Conservation (phyloP, 345 rosid genomes). For the Toxicodendron radicans region DNA sequence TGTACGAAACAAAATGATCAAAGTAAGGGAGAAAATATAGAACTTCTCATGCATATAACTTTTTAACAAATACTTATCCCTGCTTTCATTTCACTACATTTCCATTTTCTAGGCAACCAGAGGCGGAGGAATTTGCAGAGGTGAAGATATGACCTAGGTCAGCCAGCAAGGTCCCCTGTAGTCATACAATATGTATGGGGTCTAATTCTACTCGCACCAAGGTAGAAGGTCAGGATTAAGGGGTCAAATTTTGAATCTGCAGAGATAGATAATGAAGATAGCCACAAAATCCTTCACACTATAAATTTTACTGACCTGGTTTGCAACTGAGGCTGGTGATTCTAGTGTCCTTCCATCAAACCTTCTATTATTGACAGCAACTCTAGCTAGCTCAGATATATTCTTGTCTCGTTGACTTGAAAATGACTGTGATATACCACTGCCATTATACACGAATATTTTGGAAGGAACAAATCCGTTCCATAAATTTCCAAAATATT, state of each 20-base stretch:
- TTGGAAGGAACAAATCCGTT: constrained; percentile 15
- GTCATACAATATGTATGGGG: too few relatives aligned
- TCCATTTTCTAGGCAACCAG: background rate
- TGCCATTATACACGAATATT: constrained; percentile 28
- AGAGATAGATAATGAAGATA: background rate
- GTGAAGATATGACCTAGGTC: too few relatives aligned
- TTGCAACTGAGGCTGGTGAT: constrained; percentile 61
- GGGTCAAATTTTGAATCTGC: background rate
- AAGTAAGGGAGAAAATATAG: background rate
- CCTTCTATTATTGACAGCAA: constrained; percentile 71
- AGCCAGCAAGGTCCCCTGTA: too few relatives aligned
- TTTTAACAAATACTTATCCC: background rate
- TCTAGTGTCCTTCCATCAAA: constrained; percentile 73
- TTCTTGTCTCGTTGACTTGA: constrained; percentile 70
- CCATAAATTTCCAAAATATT: background rate
- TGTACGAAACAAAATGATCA: background rate
- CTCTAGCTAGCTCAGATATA: constrained; percentile 70
- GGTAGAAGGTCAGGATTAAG: too few relatives aligned
- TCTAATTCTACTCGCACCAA: too few relatives aligned
- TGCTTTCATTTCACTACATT: background rate
- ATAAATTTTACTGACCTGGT: constrained; percentile 54
- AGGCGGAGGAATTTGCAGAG: background rate
- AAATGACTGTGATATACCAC: constrained; percentile 65
- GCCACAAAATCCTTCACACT: background rate
- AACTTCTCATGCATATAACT: background rate